Evolutionary conservation across 257 asterid species (phyloP), one percentile per base, ranked within the genome.

Genomic region (Solanum etuberosum): DNA sequence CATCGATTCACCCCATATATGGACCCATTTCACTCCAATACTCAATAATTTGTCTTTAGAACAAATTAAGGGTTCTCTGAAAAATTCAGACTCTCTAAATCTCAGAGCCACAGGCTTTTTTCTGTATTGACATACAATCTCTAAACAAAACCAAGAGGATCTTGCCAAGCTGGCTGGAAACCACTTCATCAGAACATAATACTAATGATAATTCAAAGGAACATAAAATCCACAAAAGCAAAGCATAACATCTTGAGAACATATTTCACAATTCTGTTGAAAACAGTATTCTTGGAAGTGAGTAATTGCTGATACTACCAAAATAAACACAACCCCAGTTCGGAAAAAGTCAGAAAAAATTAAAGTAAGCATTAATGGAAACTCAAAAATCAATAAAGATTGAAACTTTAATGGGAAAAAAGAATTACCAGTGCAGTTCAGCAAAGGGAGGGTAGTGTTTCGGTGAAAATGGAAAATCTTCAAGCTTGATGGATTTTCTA

Each of bases 371-470:
- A 42, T 38, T 25, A 12, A 10, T 71, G 34, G 38, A 81, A 59
- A 25, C 18, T 48, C 6, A n/a, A 76, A 13, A 59, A 35, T 0
- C 10, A 71, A 59, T 67, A 85, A 59, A 72, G 85, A 61, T 23
- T 29, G 83, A 8, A 80, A 85, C 38, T 87, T 87, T 61, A 29
- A 51, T 12, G 46, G 29, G 43, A 18, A 48, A 20, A 16, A 25
- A 77, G 82, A 18, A 42, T 86, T 89, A 95, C 98, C 97, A 54
- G 92, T 46, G 81, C 93, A 88, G 21, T 25, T 89, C 38, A 87
- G 71, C 37, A 85, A 37, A 42, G 90, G 86, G 88, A 82, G 76
- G 51, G 90, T 42, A 59, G 90, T 42, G 78, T 16, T 90, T 13
- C 86, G 90, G 54, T 87, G 88, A 74, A 16, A 35, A 40, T 51